These are phyloP conservation scores for Ochromonas danica DNA, from an alignment of 108 stramenopile genomes.

Conservation along the genomic window DNA sequence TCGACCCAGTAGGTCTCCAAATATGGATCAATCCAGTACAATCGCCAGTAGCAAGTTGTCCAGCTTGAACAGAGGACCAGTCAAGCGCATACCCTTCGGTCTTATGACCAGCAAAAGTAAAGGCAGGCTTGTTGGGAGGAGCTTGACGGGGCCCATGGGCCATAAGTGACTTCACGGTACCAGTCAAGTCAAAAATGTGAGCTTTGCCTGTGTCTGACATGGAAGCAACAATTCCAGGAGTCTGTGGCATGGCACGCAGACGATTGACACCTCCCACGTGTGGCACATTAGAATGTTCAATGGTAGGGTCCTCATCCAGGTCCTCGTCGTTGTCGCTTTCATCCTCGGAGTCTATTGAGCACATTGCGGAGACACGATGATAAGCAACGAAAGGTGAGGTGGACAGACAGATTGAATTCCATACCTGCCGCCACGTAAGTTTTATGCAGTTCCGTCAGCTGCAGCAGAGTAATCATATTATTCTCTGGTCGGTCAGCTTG, in stretches of 20 bases:
- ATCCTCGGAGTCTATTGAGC: constrained; percentile 42
- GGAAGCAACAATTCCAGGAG: constrained; percentile 75
- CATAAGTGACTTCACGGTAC: not conserved
- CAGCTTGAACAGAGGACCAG: constrained; percentile 72
- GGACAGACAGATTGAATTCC: not conserved
- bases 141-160: constrained; percentile 5
- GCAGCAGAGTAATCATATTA: constrained; percentile 77
- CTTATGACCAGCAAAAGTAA: constrained; percentile 68
- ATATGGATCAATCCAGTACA: constrained; percentile 76
- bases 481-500: constrained; percentile 73
- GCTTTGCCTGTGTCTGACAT: constrained; percentile 83
- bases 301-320: constrained; percentile 71
- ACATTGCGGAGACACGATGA: not conserved
- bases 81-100: constrained; percentile 90
- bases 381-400: not conserved
- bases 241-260: constrained; percentile 84
- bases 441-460: constrained; percentile 75
- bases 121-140: constrained; percentile 66
- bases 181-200: constrained; percentile 74
- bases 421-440: constrained; percentile 42
- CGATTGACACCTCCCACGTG: constrained; percentile 92
- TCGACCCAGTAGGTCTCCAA: constrained; percentile 58
- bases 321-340: constrained; percentile 68
- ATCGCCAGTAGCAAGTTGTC: constrained; percentile 81
- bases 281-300: constrained; percentile 72